Percentiles rank a stretch among this genome's conserved stretches.
These are phyloP conservation scores for Wickerhamiella sergipiensis DNA, from an alignment of 805 yeast species.

Conservation along the genomic window DNA sequence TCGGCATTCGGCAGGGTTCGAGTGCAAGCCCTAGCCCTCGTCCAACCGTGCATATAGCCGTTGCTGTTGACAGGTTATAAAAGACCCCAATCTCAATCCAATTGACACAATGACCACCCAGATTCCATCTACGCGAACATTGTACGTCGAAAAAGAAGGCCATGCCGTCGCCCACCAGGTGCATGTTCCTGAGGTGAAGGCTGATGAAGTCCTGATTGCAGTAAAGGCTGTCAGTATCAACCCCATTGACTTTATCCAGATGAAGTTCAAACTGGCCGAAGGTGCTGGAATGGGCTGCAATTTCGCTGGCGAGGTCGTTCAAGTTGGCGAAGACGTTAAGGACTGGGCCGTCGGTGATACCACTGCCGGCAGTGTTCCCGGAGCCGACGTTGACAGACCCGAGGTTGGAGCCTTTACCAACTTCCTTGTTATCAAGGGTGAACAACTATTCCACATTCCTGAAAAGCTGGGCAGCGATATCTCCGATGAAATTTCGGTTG, in stretches of 20 bases:
- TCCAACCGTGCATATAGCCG: neutral
- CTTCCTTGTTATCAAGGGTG: constrained; percentile 31
- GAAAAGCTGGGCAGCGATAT: constrained; percentile 11
- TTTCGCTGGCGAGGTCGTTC: constrained; percentile 41
- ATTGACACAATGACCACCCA: neutral
- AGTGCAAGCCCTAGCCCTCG: neutral
- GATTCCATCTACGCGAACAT: neutral
- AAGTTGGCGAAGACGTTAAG: constrained; percentile 34
- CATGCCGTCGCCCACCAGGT: constrained; percentile 9
- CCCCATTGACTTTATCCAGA: constrained; percentile 62
- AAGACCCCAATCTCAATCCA: neutral
- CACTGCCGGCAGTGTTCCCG: constrained; percentile 43
- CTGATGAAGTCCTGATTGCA: constrained; percentile 34
- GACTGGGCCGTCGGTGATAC: constrained; percentile 38
- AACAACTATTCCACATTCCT: constrained; percentile 21
- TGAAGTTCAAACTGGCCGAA: constrained; percentile 29
- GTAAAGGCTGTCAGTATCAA: constrained; percentile 44
- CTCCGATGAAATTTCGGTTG: constrained; percentile 25
- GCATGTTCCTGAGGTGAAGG: constrained; percentile 19
- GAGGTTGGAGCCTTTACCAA: constrained; percentile 49
- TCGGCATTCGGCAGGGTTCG: neutral
- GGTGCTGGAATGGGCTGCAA: constrained; percentile 49
- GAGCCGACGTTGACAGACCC: constrained; percentile 32
- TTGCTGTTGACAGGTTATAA: neutral
- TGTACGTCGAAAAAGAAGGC: constrained; percentile 13